Conservation (phyloP, 2,329 filamentous ascomycete species). For the Ascochyta koolunga region DNA sequence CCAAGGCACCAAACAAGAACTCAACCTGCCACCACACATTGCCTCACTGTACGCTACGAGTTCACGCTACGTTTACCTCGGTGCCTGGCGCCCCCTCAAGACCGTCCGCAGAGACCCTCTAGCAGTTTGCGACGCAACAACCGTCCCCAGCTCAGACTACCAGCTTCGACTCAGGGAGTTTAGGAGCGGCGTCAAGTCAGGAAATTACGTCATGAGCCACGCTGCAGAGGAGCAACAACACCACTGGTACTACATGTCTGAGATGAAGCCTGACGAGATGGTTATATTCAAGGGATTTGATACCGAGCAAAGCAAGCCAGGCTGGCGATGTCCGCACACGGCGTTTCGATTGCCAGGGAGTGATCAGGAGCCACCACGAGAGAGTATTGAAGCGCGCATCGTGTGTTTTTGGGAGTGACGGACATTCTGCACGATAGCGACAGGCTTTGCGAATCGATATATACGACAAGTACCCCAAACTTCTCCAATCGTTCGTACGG, state of each 20-base stretch:
- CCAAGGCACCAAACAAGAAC: constrained; percentile 21
- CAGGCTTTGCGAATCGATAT: not conserved
- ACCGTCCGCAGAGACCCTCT: constrained; percentile 33
- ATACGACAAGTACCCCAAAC: not conserved
- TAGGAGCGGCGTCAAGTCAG: constrained; percentile 20
- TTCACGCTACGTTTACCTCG: constrained; percentile 35
- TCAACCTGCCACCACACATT: constrained; percentile 21
- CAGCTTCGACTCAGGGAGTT: constrained; percentile 24
- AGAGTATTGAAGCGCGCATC: constrained; percentile 36
- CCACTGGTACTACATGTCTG: constrained; percentile 37
- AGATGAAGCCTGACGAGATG: constrained; percentile 29
- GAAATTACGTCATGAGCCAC: constrained; percentile 29
- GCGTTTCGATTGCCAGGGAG: constrained; percentile 27
- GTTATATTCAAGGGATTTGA: constrained; percentile 38
- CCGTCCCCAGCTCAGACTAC: constrained; percentile 25
- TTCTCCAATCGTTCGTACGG: not conserved
- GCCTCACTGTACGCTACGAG: constrained; percentile 5
- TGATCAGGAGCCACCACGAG: constrained; percentile 23
- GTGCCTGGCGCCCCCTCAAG: constrained; percentile 39
- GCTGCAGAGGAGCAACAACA: constrained; percentile 18
- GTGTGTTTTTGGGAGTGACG: constrained; percentile 26
- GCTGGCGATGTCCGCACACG: constrained; percentile 36
- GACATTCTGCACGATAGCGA: not conserved
- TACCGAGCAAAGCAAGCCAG: constrained; percentile 18
- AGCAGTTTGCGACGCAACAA: constrained; percentile 29